These are phyloP conservation scores for Carex cristatella DNA, from an alignment of 176 grass and related monocot genomes.

Conservation along the genomic window DNA sequence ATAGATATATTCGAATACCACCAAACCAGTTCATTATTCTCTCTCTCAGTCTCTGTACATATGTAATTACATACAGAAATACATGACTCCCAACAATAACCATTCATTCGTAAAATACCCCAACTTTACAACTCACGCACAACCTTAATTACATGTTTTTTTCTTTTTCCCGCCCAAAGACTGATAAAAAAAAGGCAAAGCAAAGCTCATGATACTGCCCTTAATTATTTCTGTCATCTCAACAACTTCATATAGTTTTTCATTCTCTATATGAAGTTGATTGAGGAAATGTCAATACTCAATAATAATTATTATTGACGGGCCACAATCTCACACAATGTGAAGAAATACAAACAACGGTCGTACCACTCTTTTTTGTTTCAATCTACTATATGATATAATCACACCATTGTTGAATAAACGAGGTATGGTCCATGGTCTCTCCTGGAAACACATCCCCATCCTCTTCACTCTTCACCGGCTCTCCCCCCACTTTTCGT, in stretches of 20 bases:
- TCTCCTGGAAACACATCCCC: conserved; percentile 50
- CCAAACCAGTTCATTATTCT: too few species aligned
- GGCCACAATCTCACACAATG: not conserved
- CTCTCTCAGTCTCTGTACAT: too few species aligned
- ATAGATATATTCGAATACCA: not conserved
- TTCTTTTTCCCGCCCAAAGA: not conserved
- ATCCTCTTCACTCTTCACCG: conserved; percentile 30
- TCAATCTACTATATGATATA: conserved; percentile 52
- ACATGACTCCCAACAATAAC: not conserved
- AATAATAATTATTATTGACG: not conserved
- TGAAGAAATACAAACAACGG: not conserved
- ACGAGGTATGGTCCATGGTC: conserved; percentile 94
- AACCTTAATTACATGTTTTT: not conserved
- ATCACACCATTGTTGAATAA: conserved; percentile 83
- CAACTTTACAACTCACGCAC: not conserved
- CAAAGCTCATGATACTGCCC: not conserved
- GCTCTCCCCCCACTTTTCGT: conserved; percentile 30
- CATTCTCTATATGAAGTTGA: not conserved
- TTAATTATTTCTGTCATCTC: not conserved
- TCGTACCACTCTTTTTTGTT: not conserved
- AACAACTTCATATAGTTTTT: not conserved
- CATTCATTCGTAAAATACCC: not conserved
- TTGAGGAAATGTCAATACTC: not conserved
- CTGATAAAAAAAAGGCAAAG: not conserved
- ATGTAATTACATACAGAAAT: too few species aligned